phyloP scores from a whole-genome alignment of 768 basidiomycete genomes.

The Collybia mongolica region DNA sequence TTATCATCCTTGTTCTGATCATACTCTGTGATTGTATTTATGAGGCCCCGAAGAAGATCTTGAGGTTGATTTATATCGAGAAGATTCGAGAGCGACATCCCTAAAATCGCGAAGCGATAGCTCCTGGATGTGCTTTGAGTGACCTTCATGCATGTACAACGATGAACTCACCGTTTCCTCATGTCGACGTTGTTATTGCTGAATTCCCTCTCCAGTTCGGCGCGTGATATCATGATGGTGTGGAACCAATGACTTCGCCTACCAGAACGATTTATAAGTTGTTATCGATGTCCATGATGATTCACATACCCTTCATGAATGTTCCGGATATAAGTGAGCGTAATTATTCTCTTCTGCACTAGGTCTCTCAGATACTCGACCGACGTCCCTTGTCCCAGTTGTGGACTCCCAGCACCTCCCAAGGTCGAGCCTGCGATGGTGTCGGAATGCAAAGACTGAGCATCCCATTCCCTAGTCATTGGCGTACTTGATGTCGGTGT shows the following conservation, averaged over 20 bases:
- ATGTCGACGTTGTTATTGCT: conserved; percentile 72
- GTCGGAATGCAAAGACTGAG: conserved; percentile 62
- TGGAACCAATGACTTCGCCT: conserved; percentile 88
- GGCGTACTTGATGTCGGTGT: conserved; percentile 43
- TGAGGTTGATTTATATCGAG: conserved; percentile 79
- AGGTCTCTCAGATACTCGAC: conserved; percentile 79
- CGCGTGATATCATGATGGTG: conserved; percentile 74
- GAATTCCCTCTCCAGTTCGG: conserved; percentile 75
- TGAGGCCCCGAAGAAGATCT: conserved; percentile 75
- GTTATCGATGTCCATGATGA: not conserved
- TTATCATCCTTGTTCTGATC: conserved; percentile 76
- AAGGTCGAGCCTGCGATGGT: conserved; percentile 29
- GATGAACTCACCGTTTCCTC: conserved; percentile 65
- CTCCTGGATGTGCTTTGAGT: conserved; percentile 48
- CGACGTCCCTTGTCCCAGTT: conserved; percentile 62
- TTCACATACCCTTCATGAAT: conserved; percentile 79
- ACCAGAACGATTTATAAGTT: not conserved
- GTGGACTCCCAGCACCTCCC: conserved; percentile 39
- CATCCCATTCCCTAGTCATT: conserved; percentile 65
- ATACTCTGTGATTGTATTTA: conserved; percentile 72
- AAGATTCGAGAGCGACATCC: conserved; percentile 80
- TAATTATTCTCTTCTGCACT: conserved; percentile 81
- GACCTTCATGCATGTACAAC: conserved; percentile 1
- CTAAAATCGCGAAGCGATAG: conserved; percentile 79
- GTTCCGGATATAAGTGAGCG: conserved; percentile 80